Conservation (phyloP, 768 basidiomycete species). For the Trametes cinnabarina region DNA sequence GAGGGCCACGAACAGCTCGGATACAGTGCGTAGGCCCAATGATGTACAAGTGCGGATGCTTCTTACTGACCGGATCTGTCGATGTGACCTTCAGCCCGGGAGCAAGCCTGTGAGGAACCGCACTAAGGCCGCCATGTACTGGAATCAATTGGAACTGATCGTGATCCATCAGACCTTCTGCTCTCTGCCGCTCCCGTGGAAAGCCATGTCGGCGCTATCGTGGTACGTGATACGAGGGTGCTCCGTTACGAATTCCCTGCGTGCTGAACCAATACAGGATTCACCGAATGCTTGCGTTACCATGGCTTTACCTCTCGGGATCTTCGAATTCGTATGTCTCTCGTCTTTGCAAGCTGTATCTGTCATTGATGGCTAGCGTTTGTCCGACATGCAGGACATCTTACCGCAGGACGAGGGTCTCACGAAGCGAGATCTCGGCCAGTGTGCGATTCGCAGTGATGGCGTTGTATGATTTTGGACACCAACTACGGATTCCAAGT, state of each 20-base stretch:
- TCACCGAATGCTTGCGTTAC: slow-evolving; percentile 80
- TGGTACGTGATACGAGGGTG: slow-evolving; percentile 41
- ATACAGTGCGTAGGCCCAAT: slow-evolving; percentile 51
- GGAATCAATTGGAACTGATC: too few relatives aligned
- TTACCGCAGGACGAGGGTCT: slow-evolving; percentile 63
- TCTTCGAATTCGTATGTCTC: slow-evolving; percentile 63
- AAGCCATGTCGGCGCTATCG: slow-evolving; percentile 66
- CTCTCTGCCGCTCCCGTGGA: slow-evolving; percentile 70
- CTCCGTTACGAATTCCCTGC: neutral
- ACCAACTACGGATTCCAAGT: too few relatives aligned
- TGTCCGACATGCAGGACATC: slow-evolving; percentile 49
- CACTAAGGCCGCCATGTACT: too few relatives aligned
- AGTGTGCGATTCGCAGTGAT: slow-evolving; percentile 66
- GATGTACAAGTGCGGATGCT: too few relatives aligned
- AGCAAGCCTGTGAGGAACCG: slow-evolving; percentile 61
- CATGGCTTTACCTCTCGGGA: slow-evolving; percentile 69
- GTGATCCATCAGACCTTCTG: slow-evolving; percentile 65
- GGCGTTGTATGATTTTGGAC: slow-evolving; percentile 46
- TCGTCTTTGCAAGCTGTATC: neutral
- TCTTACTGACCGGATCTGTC: too few relatives aligned
- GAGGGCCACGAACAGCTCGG: slow-evolving; percentile 46
- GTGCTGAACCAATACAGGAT: slow-evolving; percentile 41
- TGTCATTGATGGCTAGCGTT: neutral
- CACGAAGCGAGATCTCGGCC: slow-evolving; percentile 55
- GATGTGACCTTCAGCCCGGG: slow-evolving; percentile 66